Evolutionary conservation across 2,329 filamentous ascomycete species (phyloP).

Genomic region (Clonostachys chloroleuca): DNA sequence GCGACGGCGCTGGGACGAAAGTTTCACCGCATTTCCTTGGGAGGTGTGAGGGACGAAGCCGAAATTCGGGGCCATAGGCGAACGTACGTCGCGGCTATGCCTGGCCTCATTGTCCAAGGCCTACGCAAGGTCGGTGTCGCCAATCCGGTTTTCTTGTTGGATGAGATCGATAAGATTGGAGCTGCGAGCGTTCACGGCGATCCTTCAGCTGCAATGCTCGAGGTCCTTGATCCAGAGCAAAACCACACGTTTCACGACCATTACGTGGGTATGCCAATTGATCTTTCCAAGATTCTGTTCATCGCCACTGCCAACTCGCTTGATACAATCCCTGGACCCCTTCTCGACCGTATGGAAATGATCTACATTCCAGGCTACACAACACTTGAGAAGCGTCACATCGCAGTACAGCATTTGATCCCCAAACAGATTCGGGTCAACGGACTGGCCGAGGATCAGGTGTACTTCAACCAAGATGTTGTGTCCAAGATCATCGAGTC

Average conservation of each 20-base stretch:
- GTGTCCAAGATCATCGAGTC: conserved; percentile 93
- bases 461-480: conserved; percentile 75
- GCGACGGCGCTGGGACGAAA: conserved; percentile 89
- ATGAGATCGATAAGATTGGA: conserved; percentile 97
- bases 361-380: conserved; percentile 94
- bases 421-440: conserved; percentile 94
- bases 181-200: conserved; percentile 90
- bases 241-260: conserved; percentile 94
- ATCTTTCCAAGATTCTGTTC: conserved; percentile 94
- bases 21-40: conserved; percentile 95
- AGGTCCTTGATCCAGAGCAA: conserved; percentile 95
- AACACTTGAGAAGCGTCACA: conserved; percentile 93
- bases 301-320: conserved; percentile 95
- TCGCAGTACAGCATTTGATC: conserved; percentile 87
- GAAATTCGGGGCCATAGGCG: conserved; percentile 93
- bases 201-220: conserved; percentile 94
- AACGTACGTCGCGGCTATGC: conserved; percentile 99
- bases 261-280: conserved; percentile 92
- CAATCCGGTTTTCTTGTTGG: conserved; percentile 91
- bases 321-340: conserved; percentile 89
- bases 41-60: conserved; percentile 91
- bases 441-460: conserved; percentile 71
- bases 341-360: conserved; percentile 96
- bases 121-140: conserved; percentile 92
- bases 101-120: conserved; percentile 88